Evolutionary conservation across 108 stramenopile genomes (phyloP), one percentile per base, ranked within the genome.

Genomic region (Skeletonema tropicum): DNA sequence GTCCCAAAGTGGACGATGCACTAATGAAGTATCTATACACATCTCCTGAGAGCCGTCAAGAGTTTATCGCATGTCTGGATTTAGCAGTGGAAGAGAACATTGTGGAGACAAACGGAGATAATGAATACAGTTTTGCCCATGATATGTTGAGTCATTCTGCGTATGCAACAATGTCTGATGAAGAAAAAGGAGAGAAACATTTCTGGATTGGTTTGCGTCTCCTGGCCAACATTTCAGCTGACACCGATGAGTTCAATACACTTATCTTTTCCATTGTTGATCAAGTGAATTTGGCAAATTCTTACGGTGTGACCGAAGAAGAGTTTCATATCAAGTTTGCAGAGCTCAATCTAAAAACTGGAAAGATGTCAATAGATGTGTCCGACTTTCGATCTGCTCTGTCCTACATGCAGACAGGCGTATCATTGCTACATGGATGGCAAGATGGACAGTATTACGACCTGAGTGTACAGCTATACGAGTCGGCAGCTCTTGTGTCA

Each of bases 231-330:
- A 3, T 6, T 3, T 14, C 31, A 21, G 25, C 6, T 33, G 68
- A 21, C 4, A 38, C 31, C 15, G 42, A 45, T 19, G 19, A 75
- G 29, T 32, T 33, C 30, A 31, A 70, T 19, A 17, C 42, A 6
- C 3, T 57, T 6, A 13, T 48, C 13, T 75, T 66, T 36, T 61
- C 57, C 6, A 52, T 36, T 14, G 65, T 69, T 39, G 74, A 70
- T 58, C 74, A 75, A 61, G 59, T 65, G 2, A 75, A 75, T 45
- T 12, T 23, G 19, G 68, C 59, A n/a, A 60, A 69, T 10, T 32
- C 23, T 41, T 13, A 58, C 6, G 67, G 36, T 39, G 59, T 36
- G 7, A 33, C 57, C 8, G 59, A 69, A 3, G 57, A 25, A n/a
- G 19, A 13, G 15, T 38, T 31, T 7, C 15, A 25, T 6, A 41